Percentiles rank a stretch among this genome's conserved stretches.
phyloP scores from a whole-genome alignment of 129 eudicot genomes.

The Saussurea involucrata region DNA sequence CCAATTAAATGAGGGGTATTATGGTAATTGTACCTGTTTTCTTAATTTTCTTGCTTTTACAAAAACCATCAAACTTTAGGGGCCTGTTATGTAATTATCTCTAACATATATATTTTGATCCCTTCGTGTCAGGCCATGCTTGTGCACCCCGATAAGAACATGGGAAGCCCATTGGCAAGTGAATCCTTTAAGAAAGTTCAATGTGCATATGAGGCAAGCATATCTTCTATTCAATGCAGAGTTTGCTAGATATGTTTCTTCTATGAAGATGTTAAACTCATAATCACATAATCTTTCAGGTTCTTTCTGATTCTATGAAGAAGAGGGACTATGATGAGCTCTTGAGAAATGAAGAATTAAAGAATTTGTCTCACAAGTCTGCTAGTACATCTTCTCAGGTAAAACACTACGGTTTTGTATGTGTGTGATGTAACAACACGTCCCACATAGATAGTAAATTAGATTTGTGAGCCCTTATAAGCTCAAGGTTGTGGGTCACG shows the following conservation, averaged over 20 bases:
- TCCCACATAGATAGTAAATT: no score
- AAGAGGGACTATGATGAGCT: constrained; percentile 92
- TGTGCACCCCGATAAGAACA: constrained; percentile 97
- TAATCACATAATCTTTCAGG: constrained; percentile 37
- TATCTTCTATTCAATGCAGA: background rate
- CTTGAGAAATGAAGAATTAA: constrained; percentile 75
- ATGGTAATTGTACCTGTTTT: background rate
- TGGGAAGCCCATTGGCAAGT: constrained; percentile 97
- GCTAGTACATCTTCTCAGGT: constrained; percentile 81
- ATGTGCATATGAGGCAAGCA: constrained; percentile 83
- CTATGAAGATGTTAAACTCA: background rate
- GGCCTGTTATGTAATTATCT: no score
- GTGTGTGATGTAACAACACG: no score
- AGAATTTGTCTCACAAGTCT: constrained; percentile 57
- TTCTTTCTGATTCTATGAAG: constrained; percentile 91
- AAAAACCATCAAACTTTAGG: no score
- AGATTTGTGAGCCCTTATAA: background rate
- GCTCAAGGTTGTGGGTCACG: background rate
- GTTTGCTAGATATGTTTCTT: background rate
- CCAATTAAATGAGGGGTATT: no score
- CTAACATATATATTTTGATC: no score
- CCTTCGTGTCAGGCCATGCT: constrained; percentile 67
- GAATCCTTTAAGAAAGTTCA: constrained; percentile 94
- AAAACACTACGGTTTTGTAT: background rate
- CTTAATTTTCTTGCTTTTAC: no score